Evolutionary conservation across 2,329 filamentous ascomycete species (phyloP), one percentile per base, ranked within the genome.

Genomic region (Tolypocladium capitatum): DNA sequence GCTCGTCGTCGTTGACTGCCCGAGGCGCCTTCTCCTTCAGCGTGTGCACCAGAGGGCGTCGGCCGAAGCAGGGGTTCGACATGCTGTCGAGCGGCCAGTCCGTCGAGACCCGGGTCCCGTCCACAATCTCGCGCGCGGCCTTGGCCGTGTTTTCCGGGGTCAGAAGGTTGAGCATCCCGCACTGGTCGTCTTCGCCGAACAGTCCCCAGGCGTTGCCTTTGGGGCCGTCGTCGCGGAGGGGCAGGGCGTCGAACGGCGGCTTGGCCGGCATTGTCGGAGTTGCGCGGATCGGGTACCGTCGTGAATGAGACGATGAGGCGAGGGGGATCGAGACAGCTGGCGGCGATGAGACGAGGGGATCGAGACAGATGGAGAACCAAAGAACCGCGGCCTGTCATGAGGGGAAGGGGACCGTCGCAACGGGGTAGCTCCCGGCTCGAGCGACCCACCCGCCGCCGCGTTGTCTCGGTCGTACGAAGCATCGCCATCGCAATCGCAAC

Each of bases 171-270:
- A 80, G 63, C 54, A 71, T 75, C 24, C 76, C 76, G 11, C 75
- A 63, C 52, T 78, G 63, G 49, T 79, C 75, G 3, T 63, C 48
- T 5, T 63, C 55, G 3, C 74, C 75, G 51, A 74, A 78, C 5
- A 76, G 67, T 1, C 74, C 74, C 76, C 76, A 80, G 6, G 76
- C 72, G 48, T 78, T 78, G 8, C 72, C 71, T 3, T 60, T 65
- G 7, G 74, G 73, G 0, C 73, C 73, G 48, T 66, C 58, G 43
- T 71, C 69, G 48, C 68, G 66, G 1, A 78, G 64, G 0, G 74
- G 74, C 0, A 78, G 68, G 3, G 66, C 60, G 7, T 70, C 61
- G 51, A 75, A 76, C 0, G 60, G 45, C 0, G 61, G 60, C 28
- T 54, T 53, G 10, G 35, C 8, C 7, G 38, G 38, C 48, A 46